Evolutionary conservation across 2,329 filamentous ascomycete species (phyloP), one percentile per base, ranked within the genome.

Genomic region (Ophiostoma novo-ulmi): DNA sequence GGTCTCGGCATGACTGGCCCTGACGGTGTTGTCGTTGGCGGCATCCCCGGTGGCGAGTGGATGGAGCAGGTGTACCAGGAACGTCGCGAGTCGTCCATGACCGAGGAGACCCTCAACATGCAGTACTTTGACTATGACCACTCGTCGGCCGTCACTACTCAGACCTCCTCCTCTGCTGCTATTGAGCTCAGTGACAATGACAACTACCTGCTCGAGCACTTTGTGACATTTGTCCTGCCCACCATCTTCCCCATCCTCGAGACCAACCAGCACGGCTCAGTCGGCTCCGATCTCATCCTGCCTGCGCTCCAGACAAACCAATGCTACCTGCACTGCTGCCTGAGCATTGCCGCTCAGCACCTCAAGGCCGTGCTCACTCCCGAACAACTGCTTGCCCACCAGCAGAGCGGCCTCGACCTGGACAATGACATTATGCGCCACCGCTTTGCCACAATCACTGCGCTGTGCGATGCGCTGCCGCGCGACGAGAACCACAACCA

Each of bases 381-480:
- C 13, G 52, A 69, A 36, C 48, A 68, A 48, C 48, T 58, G 48
- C 31, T 22, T 3, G 35, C 22, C 35, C 31, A 58, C 66, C 35
- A 14, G 39, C 55, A 90, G 7, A 81, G 86, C 67, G 86, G 85
- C 69, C 90, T 93, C 70, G 89, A 93, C 76, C 89, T 97, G 71
- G 93, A 97, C 80, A 87, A 89, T 74, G 93, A 97, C 78, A 96
- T 98, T 77, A 91, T 97, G 86, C 89, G 92, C 76, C 94, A 98
- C 80, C 91, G 94, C 72, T 96, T 91, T 79, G 89, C 92, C 44
- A 94, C 94, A 58, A 93, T 98, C 75, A 90, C 91, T 10, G 89
- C 92, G 75, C 86, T 98, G 3, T 97, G 93, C 79, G 89, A 93
- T 73, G 89, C 92, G 0, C 85, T 98, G 70, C 89, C 89, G 77